A percentile compares a stretch with the other conserved stretches of the same genome.
These are phyloP conservation scores for Teratosphaeria gauchensis DNA, from an alignment of 2,329 filamentous ascomycete species.

Conservation along the genomic window DNA sequence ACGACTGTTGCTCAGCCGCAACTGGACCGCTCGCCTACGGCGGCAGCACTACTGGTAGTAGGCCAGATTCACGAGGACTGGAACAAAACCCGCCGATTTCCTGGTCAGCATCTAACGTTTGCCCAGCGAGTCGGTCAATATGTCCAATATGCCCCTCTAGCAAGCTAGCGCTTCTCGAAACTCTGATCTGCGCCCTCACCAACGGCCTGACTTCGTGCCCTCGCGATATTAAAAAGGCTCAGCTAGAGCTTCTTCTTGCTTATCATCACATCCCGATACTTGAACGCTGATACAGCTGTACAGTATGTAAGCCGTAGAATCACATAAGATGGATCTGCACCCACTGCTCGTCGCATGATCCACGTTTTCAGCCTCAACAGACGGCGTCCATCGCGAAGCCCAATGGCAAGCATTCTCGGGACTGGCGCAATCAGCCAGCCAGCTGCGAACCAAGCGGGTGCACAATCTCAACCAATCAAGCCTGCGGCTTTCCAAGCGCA, in stretches of 20 bases:
- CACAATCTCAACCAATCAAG: neutral
- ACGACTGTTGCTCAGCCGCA: neutral
- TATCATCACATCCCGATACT: neutral
- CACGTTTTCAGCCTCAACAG: neutral
- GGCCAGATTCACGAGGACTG: neutral
- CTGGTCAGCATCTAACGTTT: neutral
- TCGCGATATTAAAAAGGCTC: neutral
- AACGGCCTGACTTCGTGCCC: neutral
- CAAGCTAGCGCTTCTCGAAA: neutral
- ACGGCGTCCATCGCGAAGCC: neutral
- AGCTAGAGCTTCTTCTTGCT: neutral
- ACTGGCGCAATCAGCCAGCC: neutral
- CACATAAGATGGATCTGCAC: neutral
- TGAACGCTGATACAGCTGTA: neutral
- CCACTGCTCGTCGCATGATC: neutral
- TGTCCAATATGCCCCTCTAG: neutral
- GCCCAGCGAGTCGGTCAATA: neutral
- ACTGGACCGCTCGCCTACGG: neutral
- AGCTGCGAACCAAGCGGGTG: neutral
- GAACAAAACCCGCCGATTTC: neutral
- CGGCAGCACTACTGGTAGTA: neutral
- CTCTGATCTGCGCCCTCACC: neutral
- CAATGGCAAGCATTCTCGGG: neutral
- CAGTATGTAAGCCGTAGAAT: neutral
- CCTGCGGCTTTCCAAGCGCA: neutral